Percentiles rank a stretch among this genome's conserved stretches.
phyloP scores from a whole-genome alignment of 805 yeast species.

The Metschnikowia bowlesiae region DNA sequence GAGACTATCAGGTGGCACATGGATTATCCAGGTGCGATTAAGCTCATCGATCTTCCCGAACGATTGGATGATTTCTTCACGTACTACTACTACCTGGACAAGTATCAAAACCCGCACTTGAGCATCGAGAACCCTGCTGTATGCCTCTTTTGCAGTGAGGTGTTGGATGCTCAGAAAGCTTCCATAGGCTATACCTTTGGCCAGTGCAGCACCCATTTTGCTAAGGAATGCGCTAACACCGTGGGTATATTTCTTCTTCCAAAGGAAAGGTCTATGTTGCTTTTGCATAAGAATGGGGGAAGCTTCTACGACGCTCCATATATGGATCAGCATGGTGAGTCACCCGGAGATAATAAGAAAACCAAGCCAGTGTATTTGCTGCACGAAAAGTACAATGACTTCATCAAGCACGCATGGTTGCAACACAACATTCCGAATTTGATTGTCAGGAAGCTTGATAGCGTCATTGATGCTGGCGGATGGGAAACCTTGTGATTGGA shows the following conservation, averaged over 20 bases:
- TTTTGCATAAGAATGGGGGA: conserved; percentile 73
- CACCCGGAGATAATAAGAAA: conserved; percentile 67
- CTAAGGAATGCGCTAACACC: conserved; percentile 57
- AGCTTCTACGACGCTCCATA: conserved; percentile 83
- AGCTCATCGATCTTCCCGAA: conserved; percentile 59
- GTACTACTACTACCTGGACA: conserved; percentile 45
- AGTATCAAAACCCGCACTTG: conserved; percentile 35
- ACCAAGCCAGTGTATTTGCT: conserved; percentile 70
- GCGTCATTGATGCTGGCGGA: conserved; percentile 82
- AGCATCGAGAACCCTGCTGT: conserved; percentile 69
- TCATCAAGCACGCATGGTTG: conserved; percentile 68
- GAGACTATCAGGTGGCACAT: conserved; percentile 24
- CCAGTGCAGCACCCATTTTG: conserved; percentile 72
- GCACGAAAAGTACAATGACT: conserved; percentile 56
- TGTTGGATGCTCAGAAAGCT: conserved; percentile 61
- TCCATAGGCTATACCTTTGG: conserved; percentile 58
- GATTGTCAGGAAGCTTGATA: conserved; percentile 77
- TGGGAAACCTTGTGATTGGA: conserved; percentile 75
- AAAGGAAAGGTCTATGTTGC: conserved; percentile 57
- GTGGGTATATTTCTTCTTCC: conserved; percentile 74
- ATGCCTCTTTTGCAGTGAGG: conserved; percentile 75
- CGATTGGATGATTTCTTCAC: conserved; percentile 69
- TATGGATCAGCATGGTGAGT: conserved; percentile 80
- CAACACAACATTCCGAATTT: conserved; percentile 72
- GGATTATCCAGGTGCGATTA: conserved; percentile 64